phyloP scores from a whole-genome alignment of 495 filamentous ascomycete species.

The Viridothelium virens region DNA sequence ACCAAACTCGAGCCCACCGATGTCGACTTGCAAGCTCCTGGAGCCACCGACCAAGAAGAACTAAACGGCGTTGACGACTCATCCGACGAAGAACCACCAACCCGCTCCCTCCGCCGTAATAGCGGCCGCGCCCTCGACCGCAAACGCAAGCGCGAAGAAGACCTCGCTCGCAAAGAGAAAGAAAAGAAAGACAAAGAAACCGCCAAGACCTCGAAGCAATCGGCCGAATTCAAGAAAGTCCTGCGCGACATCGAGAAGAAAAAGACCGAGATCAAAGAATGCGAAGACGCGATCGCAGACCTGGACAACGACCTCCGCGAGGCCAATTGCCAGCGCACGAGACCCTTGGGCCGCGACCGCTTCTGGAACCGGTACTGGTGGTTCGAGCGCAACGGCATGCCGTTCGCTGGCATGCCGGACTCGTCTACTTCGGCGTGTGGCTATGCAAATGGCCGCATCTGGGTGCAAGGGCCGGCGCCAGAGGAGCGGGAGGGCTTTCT shows the following conservation, averaged over 20 bases:
- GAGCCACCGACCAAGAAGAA: conserved; percentile 21
- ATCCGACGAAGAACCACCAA: conserved; percentile 51
- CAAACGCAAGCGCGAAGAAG: conserved; percentile 65
- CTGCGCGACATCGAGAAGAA: conserved; percentile 81
- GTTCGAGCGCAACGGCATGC: conserved; percentile 99
- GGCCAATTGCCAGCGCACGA: conserved; percentile 83
- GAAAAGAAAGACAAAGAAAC: conserved; percentile 65
- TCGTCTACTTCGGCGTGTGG: conserved; percentile 79
- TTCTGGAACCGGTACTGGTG: conserved; percentile 99
- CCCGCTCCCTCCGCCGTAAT: conserved; percentile 68
- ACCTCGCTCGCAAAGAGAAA: conserved; percentile 43
- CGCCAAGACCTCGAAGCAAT: conserved; percentile 69
- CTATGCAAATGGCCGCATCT: conserved; percentile 90
- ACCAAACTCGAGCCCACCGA: conserved; percentile 52
- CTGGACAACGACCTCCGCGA: conserved; percentile 89
- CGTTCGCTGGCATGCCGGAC: conserved; percentile 75
- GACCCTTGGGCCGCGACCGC: conserved; percentile 80
- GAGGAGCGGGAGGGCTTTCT: conserved; percentile 80
- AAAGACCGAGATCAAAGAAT: conserved; percentile 65
- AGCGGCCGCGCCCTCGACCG: conserved; percentile 62
- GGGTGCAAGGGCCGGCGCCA: conserved; percentile 92
- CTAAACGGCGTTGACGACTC: conserved; percentile 39
- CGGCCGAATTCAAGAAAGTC: conserved; percentile 74
- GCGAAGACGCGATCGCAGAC: conserved; percentile 72
- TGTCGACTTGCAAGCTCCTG: conserved; percentile 49